These are phyloP conservation scores for Plantago major DNA, from an alignment of 257 asterid genomes.

Conservation along the genomic window DNA sequence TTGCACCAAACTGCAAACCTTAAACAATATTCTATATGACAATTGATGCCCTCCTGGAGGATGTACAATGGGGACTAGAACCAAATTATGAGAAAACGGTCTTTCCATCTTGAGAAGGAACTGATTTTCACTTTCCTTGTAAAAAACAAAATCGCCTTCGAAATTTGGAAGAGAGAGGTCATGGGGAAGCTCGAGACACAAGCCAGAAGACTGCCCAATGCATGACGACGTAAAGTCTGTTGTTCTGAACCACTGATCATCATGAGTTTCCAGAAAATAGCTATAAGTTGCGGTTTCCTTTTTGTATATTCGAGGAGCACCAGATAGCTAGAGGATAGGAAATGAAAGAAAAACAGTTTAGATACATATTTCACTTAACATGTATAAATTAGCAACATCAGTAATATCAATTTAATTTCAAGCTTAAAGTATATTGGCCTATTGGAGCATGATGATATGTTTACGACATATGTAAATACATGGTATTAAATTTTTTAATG, in stretches of 20 bases:
- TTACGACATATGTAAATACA: no score
- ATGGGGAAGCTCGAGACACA: slow-evolving; percentile 61
- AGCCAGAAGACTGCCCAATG: slow-evolving; percentile 81
- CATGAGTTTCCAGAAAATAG: slow-evolving; percentile 43
- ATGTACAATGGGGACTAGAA: slow-evolving; percentile 61
- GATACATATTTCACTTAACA: neutral
- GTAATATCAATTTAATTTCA: no score
- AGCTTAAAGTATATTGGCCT: no score
- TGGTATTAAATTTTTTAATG: no score
- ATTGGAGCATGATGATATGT: no score
- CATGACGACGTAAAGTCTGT: slow-evolving; percentile 57
- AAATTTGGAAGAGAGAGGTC: slow-evolving; percentile 57
- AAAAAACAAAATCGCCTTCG: slow-evolving; percentile 45
- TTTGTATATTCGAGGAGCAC: slow-evolving; percentile 78
- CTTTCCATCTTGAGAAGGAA: slow-evolving; percentile 33
- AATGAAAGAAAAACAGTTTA: neutral
- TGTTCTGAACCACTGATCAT: slow-evolving; percentile 89
- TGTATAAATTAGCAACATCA: no score
- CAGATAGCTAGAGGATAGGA: slow-evolving; percentile 44
- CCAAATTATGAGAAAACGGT: slow-evolving; percentile 36
- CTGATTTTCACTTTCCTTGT: slow-evolving; percentile 39
- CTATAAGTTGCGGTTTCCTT: slow-evolving; percentile 22
- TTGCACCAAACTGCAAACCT: slow-evolving; percentile 65
- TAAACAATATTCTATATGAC: slow-evolving; percentile 61
- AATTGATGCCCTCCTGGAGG: slow-evolving; percentile 41